A percentile compares a stretch with the other conserved stretches of the same genome.
These are phyloP conservation scores for Rhododendron williamsianum DNA, from an alignment of 148 eudicot genomes.

Conservation along the genomic window DNA sequence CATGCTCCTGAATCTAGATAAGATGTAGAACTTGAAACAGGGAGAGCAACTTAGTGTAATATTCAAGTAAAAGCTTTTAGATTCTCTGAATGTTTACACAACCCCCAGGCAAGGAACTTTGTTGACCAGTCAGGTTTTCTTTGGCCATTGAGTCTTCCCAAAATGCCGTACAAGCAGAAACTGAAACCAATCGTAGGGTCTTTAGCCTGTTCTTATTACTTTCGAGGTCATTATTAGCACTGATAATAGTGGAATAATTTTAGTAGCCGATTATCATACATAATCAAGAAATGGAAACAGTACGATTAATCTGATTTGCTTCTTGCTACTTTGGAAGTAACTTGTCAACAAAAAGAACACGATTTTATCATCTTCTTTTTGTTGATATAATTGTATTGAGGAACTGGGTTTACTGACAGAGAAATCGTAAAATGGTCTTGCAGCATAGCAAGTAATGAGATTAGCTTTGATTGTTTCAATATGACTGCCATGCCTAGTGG, in stretches of 20 bases:
- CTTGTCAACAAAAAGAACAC: neutral
- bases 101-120: neutral
- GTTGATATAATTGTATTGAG: neutral
- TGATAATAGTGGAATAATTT: neutral
- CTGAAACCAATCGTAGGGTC: neutral
- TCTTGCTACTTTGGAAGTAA: neutral
- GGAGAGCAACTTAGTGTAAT: neutral
- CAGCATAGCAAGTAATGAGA: neutral
- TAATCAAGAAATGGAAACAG: neutral
- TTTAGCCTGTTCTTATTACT: neutral
- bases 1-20: neutral
- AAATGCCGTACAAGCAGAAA: neutral
- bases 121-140: neutral
- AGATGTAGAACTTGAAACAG: neutral
- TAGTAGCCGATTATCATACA: neutral
- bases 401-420: neutral
- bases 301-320: neutral
- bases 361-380: neutral
- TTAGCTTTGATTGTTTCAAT: neutral
- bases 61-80: neutral
- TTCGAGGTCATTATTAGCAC: neutral
- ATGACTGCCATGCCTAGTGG: neutral
- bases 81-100: neutral
- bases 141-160: neutral
- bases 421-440: neutral